Evolutionary conservation across 2,329 filamentous ascomycete genomes (phyloP), one percentile per base, ranked within the genome.

Genomic region (Fusarium continuum): DNA sequence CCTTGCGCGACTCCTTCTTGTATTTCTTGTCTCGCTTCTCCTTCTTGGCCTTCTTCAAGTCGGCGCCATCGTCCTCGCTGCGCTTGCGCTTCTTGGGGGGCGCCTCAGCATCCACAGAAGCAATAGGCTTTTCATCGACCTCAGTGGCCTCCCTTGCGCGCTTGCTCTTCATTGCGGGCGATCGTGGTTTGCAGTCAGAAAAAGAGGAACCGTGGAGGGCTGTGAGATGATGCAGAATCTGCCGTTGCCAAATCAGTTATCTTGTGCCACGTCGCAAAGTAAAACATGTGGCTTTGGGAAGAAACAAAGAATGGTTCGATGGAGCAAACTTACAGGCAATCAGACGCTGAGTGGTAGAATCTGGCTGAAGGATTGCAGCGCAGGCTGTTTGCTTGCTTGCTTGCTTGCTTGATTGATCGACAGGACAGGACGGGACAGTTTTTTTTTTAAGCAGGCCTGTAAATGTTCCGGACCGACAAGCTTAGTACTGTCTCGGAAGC

Each of bases 21-120:
- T 65, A 49, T 56, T 77, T 74, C 39, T 75, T 73, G 22, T 75
- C 65, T 66, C 77, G 74, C 61, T 77, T 74, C 8, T 75, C 67
- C 55, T 75, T 75, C 67, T 77, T 76, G 14, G 62, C 65, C 55
- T 72, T 73, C 67, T 75, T 74, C 61, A 56, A 19, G n/a, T 48
- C 57, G 39, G 53, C 47, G 11, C 34, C 55, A 17, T 74, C 74
- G 20, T 73, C 74, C 40, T 64, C 70, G 63, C 46, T 62, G 46
- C 72, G 72, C 74, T 77, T 77, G 70, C 74, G 74, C 74, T 77
- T 77, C 69, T 76, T 77, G 52, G 65, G 65, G 23, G 72, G 64
- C 20, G 53, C 64, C 17, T 71, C 72, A 35, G 59, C 59, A 14
- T 70, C 61, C 26, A 63, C 53, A 26, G 52, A 36, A 32, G 68